A percentile compares a stretch with the other conserved stretches of the same genome.
Evolutionary conservation across 176 grass and related monocot species (phyloP).

Genomic region (Triticum timopheevii): DNA sequence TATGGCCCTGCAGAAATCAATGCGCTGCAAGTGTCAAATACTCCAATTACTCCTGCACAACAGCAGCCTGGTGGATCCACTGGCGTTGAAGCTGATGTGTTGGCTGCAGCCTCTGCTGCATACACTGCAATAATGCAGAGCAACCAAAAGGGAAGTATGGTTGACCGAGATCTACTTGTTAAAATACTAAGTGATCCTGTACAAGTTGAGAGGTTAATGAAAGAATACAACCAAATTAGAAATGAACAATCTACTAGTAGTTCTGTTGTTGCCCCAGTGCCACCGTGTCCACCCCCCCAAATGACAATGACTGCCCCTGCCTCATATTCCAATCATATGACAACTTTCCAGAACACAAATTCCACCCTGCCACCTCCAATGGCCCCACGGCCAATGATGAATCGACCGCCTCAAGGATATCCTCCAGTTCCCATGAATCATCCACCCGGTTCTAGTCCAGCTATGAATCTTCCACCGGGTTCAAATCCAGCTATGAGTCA

Average conservation of each 20-base stretch:
- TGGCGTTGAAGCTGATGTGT: conserved; percentile 50
- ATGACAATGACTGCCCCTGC: neutral
- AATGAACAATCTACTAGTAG: conserved; percentile 43
- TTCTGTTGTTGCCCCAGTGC: conserved; percentile 34
- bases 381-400: conserved; percentile 20
- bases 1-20: conserved; percentile 6
- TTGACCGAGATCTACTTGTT: conserved; percentile 80
- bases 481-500: neutral
- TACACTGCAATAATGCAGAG: conserved; percentile 87
- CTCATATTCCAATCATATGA: conserved; percentile 27
- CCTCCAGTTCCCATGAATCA: conserved; percentile 36
- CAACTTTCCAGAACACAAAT: conserved; percentile 32
- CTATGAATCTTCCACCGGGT: neutral
- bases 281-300: conserved; percentile 26
- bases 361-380: conserved; percentile 3
- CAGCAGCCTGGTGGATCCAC: conserved; percentile 22
- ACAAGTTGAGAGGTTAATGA: conserved; percentile 69
- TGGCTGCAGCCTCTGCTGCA: conserved; percentile 77
- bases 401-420: conserved; percentile 31
- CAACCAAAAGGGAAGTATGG: conserved; percentile 68
- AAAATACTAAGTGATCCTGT: conserved; percentile 87
- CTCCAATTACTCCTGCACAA: conserved; percentile 11
- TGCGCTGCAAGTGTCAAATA: conserved; percentile 18
- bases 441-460: conserved; percentile 29
- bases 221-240: conserved; percentile 52